Evolutionary conservation across 768 basidiomycete species (phyloP), one percentile per base, ranked within the genome.

Genomic region (Lentinus brumalis): DNA sequence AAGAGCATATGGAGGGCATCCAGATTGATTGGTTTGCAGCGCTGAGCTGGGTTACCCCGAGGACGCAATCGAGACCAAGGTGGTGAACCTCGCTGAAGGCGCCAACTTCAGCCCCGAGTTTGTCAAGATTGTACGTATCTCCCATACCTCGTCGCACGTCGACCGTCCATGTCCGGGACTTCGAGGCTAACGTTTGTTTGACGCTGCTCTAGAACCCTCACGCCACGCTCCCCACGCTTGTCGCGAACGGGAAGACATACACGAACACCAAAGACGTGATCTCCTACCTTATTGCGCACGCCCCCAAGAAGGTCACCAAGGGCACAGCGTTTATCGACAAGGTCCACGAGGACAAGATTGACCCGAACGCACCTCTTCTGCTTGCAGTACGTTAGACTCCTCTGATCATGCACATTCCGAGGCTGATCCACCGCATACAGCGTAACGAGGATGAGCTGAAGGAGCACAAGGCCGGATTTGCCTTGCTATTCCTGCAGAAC

Each of bases 291-390:
- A 70, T 78, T 41, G 64, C 73, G 52, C 72, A 79, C 57, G 75
- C 81, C 6, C 72, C 77, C 16, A 71, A 63, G 59, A 69, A 74
- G 61, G 62, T 75, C 21, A 62, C 71, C n/a, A 72, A 73, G 10
- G 69, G 67, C 5, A 75, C 78, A 15, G 67, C 71, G 16, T 66
- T 78, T 54, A 74, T 79, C 62, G 69, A 69, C 40, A 75, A 66
- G 55, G 67, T 84, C 29, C 82, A 85, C 65, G 75, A 77, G 35
- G 77, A 79, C 39, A 73, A 69, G 40, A 69, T 77, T 53, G 82
- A 85, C 66, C 83, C 83, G 54, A 86, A 86, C 76, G 80, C 83
- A 63, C 74, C 78, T n/a, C 50, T 79, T 30, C 59, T 80, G 21
- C 73, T 77, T 3, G 69, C 74, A 38, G 80, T 81, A 66, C 63